These are phyloP conservation scores for Aulographum hederae DNA, from an alignment of 2,329 filamentous ascomycete species.

Conservation along the genomic window DNA sequence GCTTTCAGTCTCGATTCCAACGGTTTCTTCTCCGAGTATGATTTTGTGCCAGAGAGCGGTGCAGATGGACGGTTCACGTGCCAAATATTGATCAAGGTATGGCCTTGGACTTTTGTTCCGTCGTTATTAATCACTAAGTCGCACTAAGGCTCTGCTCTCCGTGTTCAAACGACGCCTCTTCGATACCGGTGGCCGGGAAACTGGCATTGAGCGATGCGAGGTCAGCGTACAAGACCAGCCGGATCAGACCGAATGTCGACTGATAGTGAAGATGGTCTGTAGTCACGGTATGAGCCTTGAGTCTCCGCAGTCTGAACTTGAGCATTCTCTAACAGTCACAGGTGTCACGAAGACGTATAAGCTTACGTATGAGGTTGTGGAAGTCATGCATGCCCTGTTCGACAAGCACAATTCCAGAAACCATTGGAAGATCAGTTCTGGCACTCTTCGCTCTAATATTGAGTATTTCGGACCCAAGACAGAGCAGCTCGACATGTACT, in stretches of 20 bases:
- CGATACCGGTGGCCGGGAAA: slow-evolving; percentile 48
- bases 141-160: slow-evolving; percentile 41
- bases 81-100: slow-evolving; percentile 52
- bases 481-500: slow-evolving; percentile 63
- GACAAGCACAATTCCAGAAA: slow-evolving; percentile 46
- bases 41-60: slow-evolving; percentile 26
- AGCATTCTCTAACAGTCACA: slow-evolving; percentile 8
- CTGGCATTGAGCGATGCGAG: slow-evolving; percentile 56
- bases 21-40: slow-evolving; percentile 57
- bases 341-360: slow-evolving; percentile 62
- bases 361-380: slow-evolving; percentile 53
- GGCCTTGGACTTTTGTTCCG: slow-evolving; percentile 4
- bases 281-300: slow-evolving; percentile 38
- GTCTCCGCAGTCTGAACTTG: no score
- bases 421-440: slow-evolving; percentile 54
- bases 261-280: slow-evolving; percentile 56
- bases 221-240: slow-evolving; percentile 55
- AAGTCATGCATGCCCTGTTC: slow-evolving; percentile 64
- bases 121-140: background rate
- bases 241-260: slow-evolving; percentile 48
- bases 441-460: slow-evolving; percentile 54
- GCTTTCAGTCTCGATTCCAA: slow-evolving; percentile 49
- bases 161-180: slow-evolving; percentile 52
- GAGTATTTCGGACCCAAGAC: slow-evolving; percentile 68
- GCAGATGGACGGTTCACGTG: slow-evolving; percentile 46